phyloP scores from a whole-genome alignment of 768 basidiomycete genomes.

The Plicaturopsis crispa region DNA sequence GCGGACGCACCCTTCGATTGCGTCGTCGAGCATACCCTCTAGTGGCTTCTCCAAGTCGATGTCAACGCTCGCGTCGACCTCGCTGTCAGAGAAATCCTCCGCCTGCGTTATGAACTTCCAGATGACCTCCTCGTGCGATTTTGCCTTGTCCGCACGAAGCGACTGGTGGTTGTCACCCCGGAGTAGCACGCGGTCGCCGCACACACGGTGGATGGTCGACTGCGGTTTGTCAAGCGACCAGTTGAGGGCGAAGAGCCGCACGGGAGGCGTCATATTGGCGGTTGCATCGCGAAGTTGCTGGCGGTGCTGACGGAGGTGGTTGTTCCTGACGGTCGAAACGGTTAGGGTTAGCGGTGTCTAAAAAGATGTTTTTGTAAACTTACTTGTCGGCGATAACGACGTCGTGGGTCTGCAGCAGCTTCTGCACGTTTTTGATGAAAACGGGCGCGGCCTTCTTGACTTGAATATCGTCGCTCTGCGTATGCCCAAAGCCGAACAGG shows the following conservation, averaged over 20 bases:
- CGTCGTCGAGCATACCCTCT: constrained; percentile 49
- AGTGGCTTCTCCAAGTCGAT: constrained; percentile 54
- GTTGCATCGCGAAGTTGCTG: constrained; percentile 52
- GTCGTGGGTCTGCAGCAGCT: constrained; percentile 51
- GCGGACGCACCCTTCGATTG: constrained; percentile 39
- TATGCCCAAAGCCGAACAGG: constrained; percentile 85
- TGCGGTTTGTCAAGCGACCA: constrained; percentile 59
- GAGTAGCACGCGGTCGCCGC: constrained; percentile 60
- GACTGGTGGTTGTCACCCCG: constrained; percentile 87
- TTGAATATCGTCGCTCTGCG: constrained; percentile 86
- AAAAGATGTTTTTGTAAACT: too few relatives aligned
- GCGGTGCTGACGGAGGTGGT: constrained; percentile 83
- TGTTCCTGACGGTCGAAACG: constrained; percentile 54
- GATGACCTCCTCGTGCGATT: constrained; percentile 72
- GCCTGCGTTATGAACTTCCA: constrained; percentile 66
- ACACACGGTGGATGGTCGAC: constrained; percentile 64
- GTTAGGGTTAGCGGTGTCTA: too few relatives aligned
- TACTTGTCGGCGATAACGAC: constrained; percentile 94
- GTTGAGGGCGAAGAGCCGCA: constrained; percentile 74
- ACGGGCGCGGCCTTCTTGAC: constrained; percentile 63
- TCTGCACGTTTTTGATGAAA: constrained; percentile 68
- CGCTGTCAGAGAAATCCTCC: constrained; percentile 51
- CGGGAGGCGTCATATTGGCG: constrained; percentile 35
- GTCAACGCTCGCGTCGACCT: constrained; percentile 65
- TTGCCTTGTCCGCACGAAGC: constrained; percentile 51